These are phyloP conservation scores for Nitzschia putrida DNA, from an alignment of 108 stramenopile species.

Conservation along the genomic window DNA sequence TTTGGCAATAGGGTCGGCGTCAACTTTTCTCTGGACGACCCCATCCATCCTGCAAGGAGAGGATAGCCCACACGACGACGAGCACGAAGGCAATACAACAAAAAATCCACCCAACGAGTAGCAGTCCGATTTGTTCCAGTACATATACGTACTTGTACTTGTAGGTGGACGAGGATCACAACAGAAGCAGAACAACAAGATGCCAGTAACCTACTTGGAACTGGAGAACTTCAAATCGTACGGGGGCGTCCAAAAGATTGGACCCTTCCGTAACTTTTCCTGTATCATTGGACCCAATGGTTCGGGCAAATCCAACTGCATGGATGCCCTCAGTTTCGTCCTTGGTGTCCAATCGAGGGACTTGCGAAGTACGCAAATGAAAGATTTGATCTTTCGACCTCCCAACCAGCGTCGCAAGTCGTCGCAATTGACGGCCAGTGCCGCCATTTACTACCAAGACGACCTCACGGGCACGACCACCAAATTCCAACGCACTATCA, in stretches of 20 bases:
- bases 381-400: constrained; percentile 92
- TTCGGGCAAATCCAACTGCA: constrained; percentile 85
- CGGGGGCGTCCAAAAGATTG: constrained; percentile 89
- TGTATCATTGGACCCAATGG: constrained; percentile 89
- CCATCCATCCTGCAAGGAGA: too few relatives aligned
- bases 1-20: too few relatives aligned
- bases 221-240: constrained; percentile 99
- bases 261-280: constrained; percentile 95
- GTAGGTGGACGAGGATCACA: too few relatives aligned
- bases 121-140: too few relatives aligned
- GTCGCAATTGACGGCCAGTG: constrained; percentile 31
- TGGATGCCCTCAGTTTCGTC: constrained; percentile 96
- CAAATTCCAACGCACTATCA: constrained; percentile 86
- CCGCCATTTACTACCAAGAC: constrained; percentile 32
- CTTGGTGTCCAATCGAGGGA: constrained; percentile 95
- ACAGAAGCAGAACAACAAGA: constrained; percentile 7
- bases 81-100: too few relatives aligned
- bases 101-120: too few relatives aligned
- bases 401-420: constrained; percentile 45
- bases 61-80: too few relatives aligned
- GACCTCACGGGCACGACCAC: constrained; percentile 52
- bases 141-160: too few relatives aligned
- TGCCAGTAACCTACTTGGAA: constrained; percentile 82
- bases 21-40: too few relatives aligned
- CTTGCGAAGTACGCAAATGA: constrained; percentile 88